Evolutionary conservation across 2,329 filamentous ascomycete species (phyloP).

Genomic region (Stagonosporopsis rhizophila): DNA sequence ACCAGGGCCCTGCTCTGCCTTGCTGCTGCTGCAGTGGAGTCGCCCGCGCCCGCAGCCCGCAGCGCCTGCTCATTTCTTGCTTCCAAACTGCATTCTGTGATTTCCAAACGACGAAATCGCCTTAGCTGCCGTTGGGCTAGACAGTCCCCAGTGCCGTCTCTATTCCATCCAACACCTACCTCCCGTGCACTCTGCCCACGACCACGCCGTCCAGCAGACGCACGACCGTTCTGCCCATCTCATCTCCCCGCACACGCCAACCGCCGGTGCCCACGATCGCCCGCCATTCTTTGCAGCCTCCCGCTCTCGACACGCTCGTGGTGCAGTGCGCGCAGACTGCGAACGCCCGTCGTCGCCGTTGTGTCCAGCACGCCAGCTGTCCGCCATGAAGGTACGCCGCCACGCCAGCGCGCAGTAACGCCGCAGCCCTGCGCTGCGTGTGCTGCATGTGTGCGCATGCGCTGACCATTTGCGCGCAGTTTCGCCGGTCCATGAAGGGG

Average conservation of each 20-base stretch:
- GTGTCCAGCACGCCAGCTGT: slow-evolving; percentile 1
- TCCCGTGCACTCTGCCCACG: neutral
- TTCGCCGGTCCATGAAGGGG: slow-evolving; percentile 88
- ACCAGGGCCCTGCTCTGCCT: slow-evolving; percentile 21
- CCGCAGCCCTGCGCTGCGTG: slow-evolving; percentile 19
- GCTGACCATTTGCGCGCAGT: slow-evolving; percentile 47
- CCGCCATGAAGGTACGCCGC: slow-evolving; percentile 31
- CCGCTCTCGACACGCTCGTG: slow-evolving; percentile 13
- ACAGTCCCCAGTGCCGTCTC: neutral
- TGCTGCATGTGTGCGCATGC: slow-evolving; percentile 19
- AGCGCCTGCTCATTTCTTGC: slow-evolving; percentile 24
- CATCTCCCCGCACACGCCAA: slow-evolving; percentile 29
- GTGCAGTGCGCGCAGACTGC: slow-evolving; percentile 23
- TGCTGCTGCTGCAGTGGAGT: slow-evolving; percentile 21
- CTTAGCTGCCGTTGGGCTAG: slow-evolving; percentile 12
- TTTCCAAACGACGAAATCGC: slow-evolving; percentile 17
- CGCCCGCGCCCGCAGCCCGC: slow-evolving; percentile 1
- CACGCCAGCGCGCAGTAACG: slow-evolving; percentile 20
- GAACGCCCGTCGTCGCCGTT: slow-evolving; percentile 13
- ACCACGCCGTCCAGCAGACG: slow-evolving; percentile 20
- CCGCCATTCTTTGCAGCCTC: slow-evolving; percentile 18
- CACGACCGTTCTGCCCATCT: slow-evolving; percentile 24
- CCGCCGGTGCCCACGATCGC: slow-evolving; percentile 24
- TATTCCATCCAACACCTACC: too few species aligned
- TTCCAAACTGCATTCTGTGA: slow-evolving; percentile 7